Conservation (phyloP, 2,329 filamentous ascomycete species). For the Penicillium paneum region DNA sequence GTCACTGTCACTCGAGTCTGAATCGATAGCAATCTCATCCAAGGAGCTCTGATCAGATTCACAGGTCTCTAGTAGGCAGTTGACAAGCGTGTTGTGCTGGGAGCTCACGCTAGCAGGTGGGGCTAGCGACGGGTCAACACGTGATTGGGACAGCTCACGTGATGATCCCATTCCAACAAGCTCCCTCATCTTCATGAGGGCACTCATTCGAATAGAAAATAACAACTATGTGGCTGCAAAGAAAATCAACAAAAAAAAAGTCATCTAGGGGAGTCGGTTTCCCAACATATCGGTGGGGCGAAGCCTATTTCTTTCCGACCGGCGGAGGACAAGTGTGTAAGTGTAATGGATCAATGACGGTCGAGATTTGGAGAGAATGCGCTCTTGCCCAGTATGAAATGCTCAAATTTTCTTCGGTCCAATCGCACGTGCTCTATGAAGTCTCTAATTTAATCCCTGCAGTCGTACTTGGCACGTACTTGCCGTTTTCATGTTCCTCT, state of each 20-base stretch:
- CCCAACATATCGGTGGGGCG: slow-evolving; percentile 7
- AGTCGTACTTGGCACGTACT: background rate
- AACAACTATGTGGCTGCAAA: background rate
- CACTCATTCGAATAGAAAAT: slow-evolving; percentile 12
- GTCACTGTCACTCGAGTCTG: slow-evolving; percentile 1
- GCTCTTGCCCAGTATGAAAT: slow-evolving; percentile 2
- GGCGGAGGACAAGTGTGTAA: slow-evolving; percentile 6
- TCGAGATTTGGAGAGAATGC: background rate
- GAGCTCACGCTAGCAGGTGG: slow-evolving; percentile 2
- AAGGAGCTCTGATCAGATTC: background rate
- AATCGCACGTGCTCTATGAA: background rate
- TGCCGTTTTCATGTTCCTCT: background rate
- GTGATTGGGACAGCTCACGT: background rate
- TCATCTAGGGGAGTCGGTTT: background rate
- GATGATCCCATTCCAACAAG: slow-evolving; percentile 14
- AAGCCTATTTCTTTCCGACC: slow-evolving; percentile 11
- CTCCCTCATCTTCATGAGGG: slow-evolving; percentile 19
- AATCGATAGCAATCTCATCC: slow-evolving; percentile 2
- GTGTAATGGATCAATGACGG: slow-evolving; percentile 12
- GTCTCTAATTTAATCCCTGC: background rate
- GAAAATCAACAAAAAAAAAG: background rate
- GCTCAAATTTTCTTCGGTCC: background rate
- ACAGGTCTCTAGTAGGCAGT: background rate
- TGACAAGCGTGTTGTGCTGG: slow-evolving; percentile 7
- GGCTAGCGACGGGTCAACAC: background rate